Evolutionary conservation across 2,329 filamentous ascomycete genomes (phyloP).

Genomic region (Pezicula carpinea): DNA sequence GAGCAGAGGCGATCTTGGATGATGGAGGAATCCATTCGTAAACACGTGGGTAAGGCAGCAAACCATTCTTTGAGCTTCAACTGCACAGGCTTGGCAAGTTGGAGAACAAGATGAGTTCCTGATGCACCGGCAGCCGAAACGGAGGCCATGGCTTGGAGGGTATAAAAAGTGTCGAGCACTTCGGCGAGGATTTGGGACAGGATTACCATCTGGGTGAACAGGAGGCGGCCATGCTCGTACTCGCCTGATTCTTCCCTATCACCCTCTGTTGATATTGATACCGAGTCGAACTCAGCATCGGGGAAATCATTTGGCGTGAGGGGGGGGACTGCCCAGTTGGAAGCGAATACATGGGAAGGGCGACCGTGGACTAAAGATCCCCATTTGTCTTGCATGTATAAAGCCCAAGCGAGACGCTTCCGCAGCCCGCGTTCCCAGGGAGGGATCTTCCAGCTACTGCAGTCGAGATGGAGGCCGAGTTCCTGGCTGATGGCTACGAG

Average conservation of each 20-base stretch:
- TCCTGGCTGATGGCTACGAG: constrained; percentile 84
- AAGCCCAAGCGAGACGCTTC: constrained; percentile 82
- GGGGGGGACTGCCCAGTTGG: constrained; percentile 71
- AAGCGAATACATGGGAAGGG: constrained; percentile 66
- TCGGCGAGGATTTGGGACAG: constrained; percentile 73
- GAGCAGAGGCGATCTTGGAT: constrained; percentile 46
- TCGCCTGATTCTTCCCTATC: constrained; percentile 56
- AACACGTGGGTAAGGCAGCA: constrained; percentile 52
- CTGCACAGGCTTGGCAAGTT: constrained; percentile 76
- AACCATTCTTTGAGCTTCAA: constrained; percentile 82
- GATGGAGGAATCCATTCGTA: constrained; percentile 58
- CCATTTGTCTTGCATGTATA: constrained; percentile 96
- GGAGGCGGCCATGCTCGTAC: constrained; percentile 60
- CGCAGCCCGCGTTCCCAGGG: constrained; percentile 81
- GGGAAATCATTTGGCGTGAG: constrained; percentile 67
- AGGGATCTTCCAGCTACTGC: constrained; percentile 80
- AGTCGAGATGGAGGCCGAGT: constrained; percentile 84
- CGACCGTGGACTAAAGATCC: constrained; percentile 79
- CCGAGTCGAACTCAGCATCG: constrained; percentile 64
- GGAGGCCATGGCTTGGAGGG: constrained; percentile 67
- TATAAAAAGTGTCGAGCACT: constrained; percentile 80
- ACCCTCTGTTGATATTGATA: constrained; percentile 14
- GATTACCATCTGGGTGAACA: constrained; percentile 73
- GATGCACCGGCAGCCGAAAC: constrained; percentile 62
- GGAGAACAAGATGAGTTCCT: constrained; percentile 68